Conservation (phyloP, 768 basidiomycete species). For the Suillus lakei region DNA sequence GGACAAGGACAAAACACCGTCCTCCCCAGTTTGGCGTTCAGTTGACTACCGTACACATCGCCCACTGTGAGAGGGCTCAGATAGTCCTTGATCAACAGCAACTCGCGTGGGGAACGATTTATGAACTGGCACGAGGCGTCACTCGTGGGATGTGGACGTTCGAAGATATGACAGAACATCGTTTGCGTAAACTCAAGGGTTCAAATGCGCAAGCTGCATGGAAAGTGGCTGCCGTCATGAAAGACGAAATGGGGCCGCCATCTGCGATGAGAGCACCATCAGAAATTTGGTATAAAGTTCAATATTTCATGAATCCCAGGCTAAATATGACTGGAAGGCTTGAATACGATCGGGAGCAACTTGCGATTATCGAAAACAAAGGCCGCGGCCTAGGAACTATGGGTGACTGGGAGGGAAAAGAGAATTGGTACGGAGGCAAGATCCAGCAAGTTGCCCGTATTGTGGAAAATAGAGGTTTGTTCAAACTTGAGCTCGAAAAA, state of each 20-base stretch:
- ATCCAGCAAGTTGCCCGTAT: constrained; percentile 63
- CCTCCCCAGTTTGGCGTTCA: constrained; percentile 6
- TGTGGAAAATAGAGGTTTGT: constrained; percentile 25
- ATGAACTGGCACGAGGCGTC: constrained; percentile 52
- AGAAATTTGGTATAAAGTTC: constrained; percentile 27
- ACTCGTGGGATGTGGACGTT: constrained; percentile 40
- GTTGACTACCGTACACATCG: constrained; percentile 26
- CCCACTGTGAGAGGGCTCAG: constrained; percentile 37
- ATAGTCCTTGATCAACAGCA: constrained; percentile 32
- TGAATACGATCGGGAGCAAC: constrained; percentile 70
- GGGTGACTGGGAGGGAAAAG: constrained; percentile 54
- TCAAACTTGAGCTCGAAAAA: constrained; percentile 52
- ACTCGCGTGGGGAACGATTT: constrained; percentile 49
- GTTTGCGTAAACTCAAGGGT: constrained; percentile 36
- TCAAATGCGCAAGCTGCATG: constrained; percentile 35
- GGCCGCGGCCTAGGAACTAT: constrained; percentile 65
- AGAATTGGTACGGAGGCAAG: constrained; percentile 70
- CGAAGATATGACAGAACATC: constrained; percentile 35
- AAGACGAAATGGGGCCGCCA: constrained; percentile 8
- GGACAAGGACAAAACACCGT: neutral
- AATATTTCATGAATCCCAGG: neutral
- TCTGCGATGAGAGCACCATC: constrained; percentile 1
- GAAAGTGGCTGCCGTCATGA: constrained; percentile 32
- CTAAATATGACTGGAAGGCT: constrained; percentile 29
- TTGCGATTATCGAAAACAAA: constrained; percentile 57